A percentile compares a stretch with the other conserved stretches of the same genome.
Conservation (phyloP, 169 alveolate species). For the Plasmodium gallinaceum region DNA sequence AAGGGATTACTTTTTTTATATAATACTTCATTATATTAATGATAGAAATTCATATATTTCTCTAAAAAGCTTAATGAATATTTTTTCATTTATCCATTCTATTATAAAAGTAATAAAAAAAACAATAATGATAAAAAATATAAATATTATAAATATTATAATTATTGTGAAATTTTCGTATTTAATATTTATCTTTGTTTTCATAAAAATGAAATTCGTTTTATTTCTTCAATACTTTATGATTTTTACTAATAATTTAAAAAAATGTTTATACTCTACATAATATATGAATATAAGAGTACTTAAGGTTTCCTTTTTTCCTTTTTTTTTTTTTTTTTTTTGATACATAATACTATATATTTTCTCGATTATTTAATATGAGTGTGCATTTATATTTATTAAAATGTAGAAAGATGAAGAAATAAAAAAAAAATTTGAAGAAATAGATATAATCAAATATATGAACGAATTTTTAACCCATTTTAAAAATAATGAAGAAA, state of each 20-base stretch:
- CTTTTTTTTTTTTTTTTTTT: background rate
- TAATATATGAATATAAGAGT: background rate
- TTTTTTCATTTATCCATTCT: constrained; percentile 27
- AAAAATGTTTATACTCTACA: background rate
- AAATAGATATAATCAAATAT: constrained; percentile 42
- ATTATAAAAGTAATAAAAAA: constrained; percentile 59
- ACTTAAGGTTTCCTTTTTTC: background rate
- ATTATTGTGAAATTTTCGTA: background rate
- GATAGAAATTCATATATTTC: constrained; percentile 71
- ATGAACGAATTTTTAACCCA: constrained; percentile 52
- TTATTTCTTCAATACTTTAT: background rate
- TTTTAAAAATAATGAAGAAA: constrained; percentile 58
- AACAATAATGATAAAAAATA: background rate
- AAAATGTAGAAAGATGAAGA: constrained; percentile 37
- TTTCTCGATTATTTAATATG: background rate
- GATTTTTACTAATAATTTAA: background rate
- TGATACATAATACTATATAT: background rate
- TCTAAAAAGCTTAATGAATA: constrained; percentile 17
- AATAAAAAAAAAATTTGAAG: constrained; percentile 54
- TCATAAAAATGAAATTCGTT: background rate
- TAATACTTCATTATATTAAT: constrained; percentile 68
- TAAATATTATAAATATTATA: background rate
- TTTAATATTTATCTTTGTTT: background rate
- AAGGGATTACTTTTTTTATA: constrained; percentile 43
- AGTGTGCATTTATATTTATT: background rate